A percentile compares a stretch with the other conserved stretches of the same genome.
Conservation (phyloP, 106 monocot genomes). For the Acanthochlamys bracteata region DNA sequence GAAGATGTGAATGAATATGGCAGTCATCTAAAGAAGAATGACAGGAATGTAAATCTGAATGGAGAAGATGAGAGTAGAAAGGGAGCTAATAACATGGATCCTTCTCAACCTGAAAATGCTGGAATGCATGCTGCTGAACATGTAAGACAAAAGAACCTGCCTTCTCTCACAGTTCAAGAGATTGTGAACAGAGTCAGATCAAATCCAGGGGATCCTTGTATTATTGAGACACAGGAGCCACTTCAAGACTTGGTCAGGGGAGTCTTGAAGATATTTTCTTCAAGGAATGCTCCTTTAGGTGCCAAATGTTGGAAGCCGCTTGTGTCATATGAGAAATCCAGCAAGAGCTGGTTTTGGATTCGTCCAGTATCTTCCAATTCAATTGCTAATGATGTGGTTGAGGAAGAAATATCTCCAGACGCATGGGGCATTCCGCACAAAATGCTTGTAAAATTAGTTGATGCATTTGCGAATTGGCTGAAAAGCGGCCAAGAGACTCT, state of each 20-base stretch:
- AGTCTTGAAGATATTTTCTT: slow-evolving; percentile 83
- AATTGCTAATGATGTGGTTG: slow-evolving; percentile 34
- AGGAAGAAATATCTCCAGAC: slow-evolving; percentile 88
- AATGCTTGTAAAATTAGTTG: slow-evolving; percentile 92
- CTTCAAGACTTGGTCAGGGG: slow-evolving; percentile 91
- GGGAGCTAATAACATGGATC: slow-evolving; percentile 5
- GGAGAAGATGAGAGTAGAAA: slow-evolving; percentile 14
- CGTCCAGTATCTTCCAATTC: slow-evolving; percentile 41
- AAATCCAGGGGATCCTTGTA: slow-evolving; percentile 87
- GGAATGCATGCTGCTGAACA: slow-evolving; percentile 19
- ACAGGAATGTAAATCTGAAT: slow-evolving; percentile 2
- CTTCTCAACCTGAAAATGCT: slow-evolving; percentile 11
- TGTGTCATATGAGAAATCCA: slow-evolving; percentile 64
- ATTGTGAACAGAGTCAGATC: slow-evolving; percentile 63
- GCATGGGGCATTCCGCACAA: slow-evolving; percentile 94
- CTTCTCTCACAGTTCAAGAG: slow-evolving; percentile 75
- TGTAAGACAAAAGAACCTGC: slow-evolving; percentile 23
- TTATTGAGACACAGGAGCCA: slow-evolving; percentile 90
- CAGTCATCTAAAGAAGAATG: slow-evolving; percentile 13
- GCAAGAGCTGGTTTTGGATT: slow-evolving; percentile 78
- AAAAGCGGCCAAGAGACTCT: slow-evolving; percentile 90
- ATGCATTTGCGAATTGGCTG: slow-evolving; percentile 96
- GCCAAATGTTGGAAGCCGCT: slow-evolving; percentile 88
- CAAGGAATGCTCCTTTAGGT: slow-evolving; percentile 87
- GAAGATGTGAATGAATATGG: slow-evolving; percentile 31